Base-by-base conservation (phyloP, 768 basidiomycete species). In the Mycena galericulata region DNA sequence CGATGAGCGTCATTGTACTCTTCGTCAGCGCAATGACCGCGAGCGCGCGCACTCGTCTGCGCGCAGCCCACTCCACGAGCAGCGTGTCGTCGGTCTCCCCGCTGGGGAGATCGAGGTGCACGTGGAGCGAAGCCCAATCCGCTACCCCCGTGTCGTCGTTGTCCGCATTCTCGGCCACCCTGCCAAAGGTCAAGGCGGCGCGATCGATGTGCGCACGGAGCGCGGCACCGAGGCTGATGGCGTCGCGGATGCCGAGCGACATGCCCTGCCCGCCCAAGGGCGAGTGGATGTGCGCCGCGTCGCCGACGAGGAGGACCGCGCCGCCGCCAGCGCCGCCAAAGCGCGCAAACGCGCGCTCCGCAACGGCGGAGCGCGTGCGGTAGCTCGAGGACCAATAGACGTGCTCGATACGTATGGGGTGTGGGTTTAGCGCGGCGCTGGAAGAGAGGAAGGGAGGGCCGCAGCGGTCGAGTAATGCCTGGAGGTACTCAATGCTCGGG, bases 201-300 rank as follows among this genome's bases (percentile, higher is more conserved):
- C 20, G 68, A 53, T 22, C 71, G 57, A 18, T 64, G 36, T 15
- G 62, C 65, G 43, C 73, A 62, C 3, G 73, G 43, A 88, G 74
- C 9, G 73, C 80, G 18, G 82, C 78, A 8, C 82, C 86, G 5
- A 88, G 79, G 51, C 79, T 77, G 27, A 87, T 73, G 9, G 83
- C 86, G 65, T 88, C 87, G 20, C 86, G 81, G n/a, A 89, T 75
- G 11, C 87, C 86, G 26, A 88, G 81, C 69, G 87, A 88, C 86
- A 88, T 86, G 15, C 87, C 87, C 58, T 87, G 86, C 1, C 87
- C 88, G 3, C 87, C 87, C 9, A 82, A 79, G 26, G 86, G 88
- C 0, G 87, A 84, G 64, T 87, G 87, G 51, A 87, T 83, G 67
- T 82, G 85, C 40, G 87, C 87, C 5, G 88, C 86, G 69, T 86